Evolutionary conservation across 257 asterid species (phyloP), one percentile per base, ranked within the genome.

Genomic region (Fraxinus cuspidata): DNA sequence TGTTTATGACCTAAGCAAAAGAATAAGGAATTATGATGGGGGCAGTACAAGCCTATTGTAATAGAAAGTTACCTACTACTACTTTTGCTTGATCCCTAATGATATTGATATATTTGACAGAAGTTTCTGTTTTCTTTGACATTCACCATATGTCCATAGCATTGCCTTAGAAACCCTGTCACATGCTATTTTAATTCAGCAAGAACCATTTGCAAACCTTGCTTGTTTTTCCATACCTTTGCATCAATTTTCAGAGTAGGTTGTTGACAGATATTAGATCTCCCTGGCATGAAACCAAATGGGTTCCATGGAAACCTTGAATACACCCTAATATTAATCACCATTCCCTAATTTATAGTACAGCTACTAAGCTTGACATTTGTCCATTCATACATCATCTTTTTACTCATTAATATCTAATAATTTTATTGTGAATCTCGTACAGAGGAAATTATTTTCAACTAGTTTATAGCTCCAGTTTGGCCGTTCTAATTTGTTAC

Each of bases 401-500:
- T 9, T 4, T 63, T 63, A 12, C 2, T 0, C 8, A 23, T n/a
- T n/a, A n/a, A 23, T 21, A 12, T n/a, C 31, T 76, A 70, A 77
- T 42, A 69, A 70, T 60, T 37, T 65, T 64, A 28, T 4, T 29
- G 25, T 75, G 71, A 75, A 77, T 32, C 60, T 53, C 21, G 49
- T 73, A 34, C 53, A 49, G 73, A 42, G 27, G 69, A 60, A 60
- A 16, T 32, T 37, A 10, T 58, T 51, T 76, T 40, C 16, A 21
- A 53, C 40, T 35, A 27, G 27, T 58, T 63, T 58, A 72, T 63
- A 27, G n/a, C 8, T 76, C 71, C 67, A 23, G 40, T 51, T 42
- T 80, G 69, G 82, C 76, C 29, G 75, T 81, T 74, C 75, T 75
- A 72, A 76, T 80, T 83, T 27, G 56, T 75, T 74, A 63, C 75